Base-by-base conservation (phyloP, 2,329 filamentous ascomycete genomes). In the Lecanicillium sp. region DNA sequence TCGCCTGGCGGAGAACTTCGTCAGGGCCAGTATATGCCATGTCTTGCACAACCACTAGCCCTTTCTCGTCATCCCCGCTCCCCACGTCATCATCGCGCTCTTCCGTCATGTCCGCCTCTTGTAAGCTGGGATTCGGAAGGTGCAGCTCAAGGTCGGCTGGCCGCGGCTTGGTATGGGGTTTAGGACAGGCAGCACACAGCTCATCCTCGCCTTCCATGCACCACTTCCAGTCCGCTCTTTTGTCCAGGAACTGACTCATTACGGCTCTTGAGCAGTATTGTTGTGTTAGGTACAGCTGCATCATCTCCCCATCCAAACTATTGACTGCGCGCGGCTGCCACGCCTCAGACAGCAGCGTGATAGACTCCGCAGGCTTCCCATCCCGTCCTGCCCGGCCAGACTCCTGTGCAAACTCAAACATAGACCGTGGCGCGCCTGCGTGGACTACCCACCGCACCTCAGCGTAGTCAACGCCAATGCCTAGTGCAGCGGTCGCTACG, bases 251-350 rank as follows among this genome's bases (percentile, higher is more conserved):
- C 29, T 41, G 29, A 33, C 39, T 41, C 13, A 41, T 29, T 15
- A 37, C 18, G 19, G 13, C 29, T 9, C 22, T n/a, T 29, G 17
- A 29, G 29, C 27, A 42, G 30, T 38, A 29, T 20, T 30, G 11
- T 18, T 38, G 28, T 18, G 19, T 38, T n/a, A 42, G 40, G 31
- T 42, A 42, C 14, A 42, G 35, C 35, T 42, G 18, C 18, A 42
- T 42, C 5, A 30, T 27, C 31, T 38, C 35, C 22, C 34, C 15
- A 25, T 42, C 35, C 14, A 37, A 14, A 17, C 35, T 25, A 14
- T 13, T 8, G 15, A 22, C 20, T 12, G 31, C 19, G 7, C n/a
- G 15, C 20, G 25, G 31, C 35, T 33, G 8, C 40, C 19, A 38
- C 18, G 30, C 29, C 14, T 14, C 16, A 18, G 29, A 33, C 15